Conservation (phyloP, 2,329 filamentous ascomycete species). For the Fonsecaea multimorphosa region DNA sequence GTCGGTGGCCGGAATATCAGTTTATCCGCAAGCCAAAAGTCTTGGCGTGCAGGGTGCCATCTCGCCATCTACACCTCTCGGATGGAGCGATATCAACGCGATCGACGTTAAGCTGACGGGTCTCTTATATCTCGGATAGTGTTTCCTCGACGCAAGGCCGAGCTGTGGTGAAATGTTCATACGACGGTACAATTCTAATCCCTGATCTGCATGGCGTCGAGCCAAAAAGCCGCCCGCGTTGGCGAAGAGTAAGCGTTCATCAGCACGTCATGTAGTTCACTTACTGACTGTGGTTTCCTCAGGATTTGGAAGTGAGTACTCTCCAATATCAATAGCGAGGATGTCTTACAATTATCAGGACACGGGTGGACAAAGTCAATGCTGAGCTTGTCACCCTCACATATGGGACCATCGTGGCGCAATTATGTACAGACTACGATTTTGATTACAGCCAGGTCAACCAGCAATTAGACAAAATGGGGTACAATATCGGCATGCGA, state of each 20-base stretch:
- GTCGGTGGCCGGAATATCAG: conserved; percentile 9
- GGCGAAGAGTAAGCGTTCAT: conserved; percentile 71
- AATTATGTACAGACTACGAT: conserved; percentile 95
- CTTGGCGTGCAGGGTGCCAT: conserved; percentile 15
- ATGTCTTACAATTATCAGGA: conserved; percentile 61
- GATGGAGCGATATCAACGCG: background rate
- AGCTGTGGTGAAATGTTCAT: conserved; percentile 18
- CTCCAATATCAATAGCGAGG: background rate
- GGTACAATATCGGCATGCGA: conserved; percentile 95
- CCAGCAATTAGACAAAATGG: conserved; percentile 98
- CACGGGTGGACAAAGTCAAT: conserved; percentile 95
- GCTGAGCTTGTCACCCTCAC: conserved; percentile 96
- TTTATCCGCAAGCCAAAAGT: background rate
- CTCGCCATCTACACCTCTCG: background rate
- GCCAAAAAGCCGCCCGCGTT: conserved; percentile 70
- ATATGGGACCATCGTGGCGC: conserved; percentile 95
- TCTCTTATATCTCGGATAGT: background rate
- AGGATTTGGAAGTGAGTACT: conserved; percentile 90
- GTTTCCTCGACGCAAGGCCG: background rate
- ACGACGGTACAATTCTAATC: background rate
- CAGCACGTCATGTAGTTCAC: background rate
- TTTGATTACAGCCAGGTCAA: conserved; percentile 95
- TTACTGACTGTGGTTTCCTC: conserved; percentile 29
- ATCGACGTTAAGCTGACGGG: background rate
- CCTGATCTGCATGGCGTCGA: conserved; percentile 33